These are phyloP conservation scores for Eucalyptus caleyi DNA, from an alignment of 345 rosid genomes.

Conservation along the genomic window DNA sequence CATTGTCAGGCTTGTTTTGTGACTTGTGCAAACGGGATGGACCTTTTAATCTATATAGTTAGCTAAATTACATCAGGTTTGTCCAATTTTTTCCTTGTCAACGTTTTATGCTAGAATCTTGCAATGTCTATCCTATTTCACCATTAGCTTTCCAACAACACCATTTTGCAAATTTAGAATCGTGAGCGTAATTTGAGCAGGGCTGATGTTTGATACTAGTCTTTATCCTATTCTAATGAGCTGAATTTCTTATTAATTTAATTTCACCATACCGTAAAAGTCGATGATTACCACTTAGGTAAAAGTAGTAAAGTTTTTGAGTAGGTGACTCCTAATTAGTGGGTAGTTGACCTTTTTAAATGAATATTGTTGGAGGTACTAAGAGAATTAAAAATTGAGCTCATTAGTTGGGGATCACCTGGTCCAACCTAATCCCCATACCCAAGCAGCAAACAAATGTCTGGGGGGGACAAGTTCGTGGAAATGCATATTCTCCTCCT, in stretches of 20 bases:
- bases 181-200: fast-evolving
- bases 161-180: neutral
- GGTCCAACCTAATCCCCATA: neutral
- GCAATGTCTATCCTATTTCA: neutral
- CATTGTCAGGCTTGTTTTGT: neutral
- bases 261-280: neutral
- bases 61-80: neutral
- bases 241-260: neutral
- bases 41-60: neutral
- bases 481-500: neutral
- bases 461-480: neutral
- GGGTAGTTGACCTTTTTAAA: neutral
- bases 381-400: neutral
- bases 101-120: neutral
- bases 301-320: neutral
- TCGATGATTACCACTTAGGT: neutral
- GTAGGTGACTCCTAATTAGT: neutral
- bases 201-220: neutral
- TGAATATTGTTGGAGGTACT: neutral
- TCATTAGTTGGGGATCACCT: neutral
- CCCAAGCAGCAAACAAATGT: neutral
- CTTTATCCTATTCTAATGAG: neutral
- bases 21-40: neutral
- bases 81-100: neutral
- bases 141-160: neutral